Evolutionary conservation across 495 filamentous ascomycete genomes (phyloP), one percentile per base, ranked within the genome.

Genomic region (Daldinia loculata): DNA sequence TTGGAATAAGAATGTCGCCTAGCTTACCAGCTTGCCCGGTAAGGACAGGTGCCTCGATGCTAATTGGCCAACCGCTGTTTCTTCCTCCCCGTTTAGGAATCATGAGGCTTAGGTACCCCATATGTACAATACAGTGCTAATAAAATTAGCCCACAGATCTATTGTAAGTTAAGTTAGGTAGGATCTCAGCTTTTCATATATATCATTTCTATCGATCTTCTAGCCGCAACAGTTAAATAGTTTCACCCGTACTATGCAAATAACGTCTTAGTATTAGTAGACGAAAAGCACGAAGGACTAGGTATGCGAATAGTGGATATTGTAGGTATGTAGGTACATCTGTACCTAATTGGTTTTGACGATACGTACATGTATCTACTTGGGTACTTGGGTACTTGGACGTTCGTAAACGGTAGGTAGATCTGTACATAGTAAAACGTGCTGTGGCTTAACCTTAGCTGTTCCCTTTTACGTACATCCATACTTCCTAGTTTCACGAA

Each of bases 41-140:
- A 56, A 61, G 45, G 70, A 59, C 27, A 41, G 26, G 34, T 38
- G 15, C 22, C 50, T 17, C 17, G 24, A 17, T 11, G 32, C 57
- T 73, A 58, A 73, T 73, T 73, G 70, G 70, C 22, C 27, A 5
- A 29, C 51, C 52, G 26, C 62, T 29, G 51, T 36, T 52, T 69
- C 57, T 38, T 62, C 45, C 53, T 73, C 70, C 70, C 70, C 61
- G 41, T 73, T 73, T 73, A 65, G 70, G 70, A 69, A 73, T 63
- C 61, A 66, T 63, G 53, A 73, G 65, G 57, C 56, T 68, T 69
- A 68, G 41, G 70, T 72, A 69, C 61, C 17, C 43, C 43, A 48
- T 11, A 34, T 30, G 52, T 71, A 71, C 43, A 17, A 9, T 56
- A 29, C 30, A 29, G 19, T 45, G 27, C 6, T 41, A 50, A 56